Conservation (phyloP, 139 green algal species). For the Chloropicon primus region DNA sequence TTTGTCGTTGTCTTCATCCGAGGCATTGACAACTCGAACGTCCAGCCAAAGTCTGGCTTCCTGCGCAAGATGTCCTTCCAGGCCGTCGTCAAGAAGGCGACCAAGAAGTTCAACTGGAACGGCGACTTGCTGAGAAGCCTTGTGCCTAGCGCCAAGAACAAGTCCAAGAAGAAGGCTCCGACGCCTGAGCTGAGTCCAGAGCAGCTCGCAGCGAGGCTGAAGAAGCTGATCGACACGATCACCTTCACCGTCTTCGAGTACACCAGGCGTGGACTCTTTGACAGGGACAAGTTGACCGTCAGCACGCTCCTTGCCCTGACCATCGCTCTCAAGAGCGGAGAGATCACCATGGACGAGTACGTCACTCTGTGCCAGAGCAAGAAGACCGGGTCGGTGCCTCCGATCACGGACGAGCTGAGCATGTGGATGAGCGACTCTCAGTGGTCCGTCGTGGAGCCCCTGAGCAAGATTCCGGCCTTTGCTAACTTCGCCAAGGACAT, state of each 20-base stretch:
- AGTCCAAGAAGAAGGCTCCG: conserved; percentile 33
- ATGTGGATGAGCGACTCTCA: conserved; percentile 64
- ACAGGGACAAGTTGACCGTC: conserved; percentile 73
- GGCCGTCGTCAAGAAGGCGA: conserved; percentile 7
- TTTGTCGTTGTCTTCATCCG: conserved; percentile 61
- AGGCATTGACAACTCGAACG: conserved; percentile 55
- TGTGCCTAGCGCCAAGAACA: conserved; percentile 7
- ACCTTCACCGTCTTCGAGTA: conserved; percentile 79
- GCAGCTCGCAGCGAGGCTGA: conserved; percentile 49
- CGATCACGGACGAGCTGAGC: conserved; percentile 64
- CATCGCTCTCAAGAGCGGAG: conserved; percentile 17
- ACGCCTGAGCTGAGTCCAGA: conserved; percentile 42
- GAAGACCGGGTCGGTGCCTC: conserved; percentile 34
- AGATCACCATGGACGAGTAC: conserved; percentile 56
- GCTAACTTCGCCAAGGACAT: conserved; percentile 56
- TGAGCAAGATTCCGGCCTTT: conserved; percentile 44
- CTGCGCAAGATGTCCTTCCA: conserved; percentile 10
- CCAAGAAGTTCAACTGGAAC: conserved; percentile 26
- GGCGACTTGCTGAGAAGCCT: conserved; percentile 9
- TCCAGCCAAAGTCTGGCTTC: conserved; percentile 3
- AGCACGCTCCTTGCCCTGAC: conserved; percentile 62
- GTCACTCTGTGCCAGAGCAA: conserved; percentile 51
- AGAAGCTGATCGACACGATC: conserved; percentile 46
- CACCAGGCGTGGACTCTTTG: conserved; percentile 69
- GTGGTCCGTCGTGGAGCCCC: conserved; percentile 53